Base-by-base conservation (phyloP, 352 stramenopile genomes). In the Elongisporangium anandrum region DNA sequence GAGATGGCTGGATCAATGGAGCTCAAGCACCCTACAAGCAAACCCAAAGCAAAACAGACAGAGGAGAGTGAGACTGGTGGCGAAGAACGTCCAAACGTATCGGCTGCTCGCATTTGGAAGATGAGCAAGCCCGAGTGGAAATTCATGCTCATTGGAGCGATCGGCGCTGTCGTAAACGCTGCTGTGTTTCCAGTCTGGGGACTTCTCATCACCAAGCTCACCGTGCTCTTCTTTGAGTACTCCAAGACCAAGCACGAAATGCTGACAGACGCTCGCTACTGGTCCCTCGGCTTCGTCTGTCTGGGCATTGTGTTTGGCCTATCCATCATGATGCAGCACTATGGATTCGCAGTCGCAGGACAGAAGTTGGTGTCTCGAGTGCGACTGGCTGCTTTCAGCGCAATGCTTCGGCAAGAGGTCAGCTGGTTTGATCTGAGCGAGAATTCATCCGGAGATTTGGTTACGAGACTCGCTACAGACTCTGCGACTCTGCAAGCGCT, bases 391-490 rank as follows among this genome's bases (percentile, higher is more conserved):
- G 59, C 71, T 2, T 87, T 80, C 52, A 54, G 45, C 22, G 62
- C 73, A 13, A 87, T 90, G 61, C 59, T 92, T 1, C 59, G 57
- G 17, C 81, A 90, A 63, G 77, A 94, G 49, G 54, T 90, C 21
- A 78, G 66, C 6, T 94, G 79, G 73, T 92, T 92, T 67, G 80
- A 94, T 57, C 20, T 64, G 15, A 57, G 79, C 15, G 54, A 81
- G 19, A 85, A 91, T 54, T 63, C 77, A 12, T 77, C 79, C 1
- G 84, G 84, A 15, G 76, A 73, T 15, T 64, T 93, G 20, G 63
- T 80, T 0, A 62, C 72, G n/a, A 71, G 79, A 0, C 57, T 93
- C 19, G 66, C 79, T 12, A 87, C 69, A 0, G 84, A 93, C 57
- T 64, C 80, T 12, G 72, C 77, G 2, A 73, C 78, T 8, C 63